These are phyloP conservation scores for Ustilago curta DNA, from an alignment of 1,284 basidiomycete genomes.

Conservation along the genomic window DNA sequence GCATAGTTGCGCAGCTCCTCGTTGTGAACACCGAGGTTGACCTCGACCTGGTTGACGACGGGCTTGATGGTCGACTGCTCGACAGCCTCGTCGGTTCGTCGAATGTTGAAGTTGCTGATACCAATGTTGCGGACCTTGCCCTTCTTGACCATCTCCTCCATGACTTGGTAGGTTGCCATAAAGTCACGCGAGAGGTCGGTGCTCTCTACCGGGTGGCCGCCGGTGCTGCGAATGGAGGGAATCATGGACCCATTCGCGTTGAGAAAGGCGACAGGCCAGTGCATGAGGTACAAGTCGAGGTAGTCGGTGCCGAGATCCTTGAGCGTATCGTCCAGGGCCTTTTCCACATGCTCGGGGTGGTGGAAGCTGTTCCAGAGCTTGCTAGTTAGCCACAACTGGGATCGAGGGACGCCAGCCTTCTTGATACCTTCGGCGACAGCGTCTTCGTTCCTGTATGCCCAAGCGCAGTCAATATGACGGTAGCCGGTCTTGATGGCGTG, in stretches of 20 bases:
- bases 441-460: slow-evolving; percentile 77
- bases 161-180: slow-evolving; percentile 58
- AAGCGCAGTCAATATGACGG: slow-evolving; percentile 61
- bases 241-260: slow-evolving; percentile 59
- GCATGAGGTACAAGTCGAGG: slow-evolving; percentile 85
- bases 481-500: slow-evolving; percentile 62
- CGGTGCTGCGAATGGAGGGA: slow-evolving; percentile 52
- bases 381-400: slow-evolving; percentile 84
- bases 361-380: slow-evolving; percentile 82
- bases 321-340: slow-evolving; percentile 78
- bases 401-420: slow-evolving; percentile 78
- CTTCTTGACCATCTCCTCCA: slow-evolving; percentile 66
- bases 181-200: slow-evolving; percentile 72
- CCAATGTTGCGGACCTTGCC: slow-evolving; percentile 73
- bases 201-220: slow-evolving; percentile 76
- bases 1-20: slow-evolving; percentile 80
- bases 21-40: slow-evolving; percentile 74
- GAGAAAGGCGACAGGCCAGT: slow-evolving; percentile 73
- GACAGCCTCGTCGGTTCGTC: slow-evolving; percentile 51
- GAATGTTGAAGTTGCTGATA: slow-evolving; percentile 71
- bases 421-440: slow-evolving; percentile 84
- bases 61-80: slow-evolving; percentile 54
- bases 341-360: slow-evolving; percentile 71
- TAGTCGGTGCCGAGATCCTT: slow-evolving; percentile 79
- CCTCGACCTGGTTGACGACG: slow-evolving; percentile 65